Evolutionary conservation across 306 rosid genomes (phyloP), one percentile per base, ranked within the genome.

Genomic region (Arachis stenosperma): DNA sequence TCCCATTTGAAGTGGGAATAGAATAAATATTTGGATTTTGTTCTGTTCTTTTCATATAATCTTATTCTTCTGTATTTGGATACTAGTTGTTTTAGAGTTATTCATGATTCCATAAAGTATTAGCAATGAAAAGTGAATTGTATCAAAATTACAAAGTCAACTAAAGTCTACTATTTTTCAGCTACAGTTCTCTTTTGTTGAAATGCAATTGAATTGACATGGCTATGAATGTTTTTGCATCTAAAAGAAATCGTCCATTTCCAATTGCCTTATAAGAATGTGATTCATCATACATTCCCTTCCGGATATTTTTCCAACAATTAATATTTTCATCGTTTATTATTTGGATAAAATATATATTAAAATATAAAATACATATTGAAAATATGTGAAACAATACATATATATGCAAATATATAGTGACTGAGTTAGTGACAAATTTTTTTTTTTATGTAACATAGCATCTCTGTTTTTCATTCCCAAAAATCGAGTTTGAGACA

Each of bases 1-100:
- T 22, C 27, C 27, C 27, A 22, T 22, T 22, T 22, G 27, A 22
- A 22, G 27, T 22, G 27, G 27, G 27, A 22, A 22, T 22, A 22
- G 27, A 22, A 85, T 82, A 83, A 78, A 84, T 63, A 68, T 81
- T 73, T 75, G 65, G 61, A 69, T 77, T 77, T 81, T 77, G 79
- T 75, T 78, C 81, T 75, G 30, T 55, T 72, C 70, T 70, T 44
- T 72, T 80, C 59, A 56, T 82, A 42, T 79, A 56, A 65, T 81
- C 41, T 59, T 85, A 70, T 67, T 75, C 50, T 59, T 71, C 47
- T 54, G 69, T 75, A 67, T 54, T 50, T 83, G 44, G 12, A 61
- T 78, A 57, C 53, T 74, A 73, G 83, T 47, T 70, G 54, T 17
- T 52, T 74, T 44, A 73, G 76, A 76, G 51, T 67, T 63, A 44